Conservation (phyloP, 2,329 filamentous ascomycete species). For the Pochonia chlamydosporia region DNA sequence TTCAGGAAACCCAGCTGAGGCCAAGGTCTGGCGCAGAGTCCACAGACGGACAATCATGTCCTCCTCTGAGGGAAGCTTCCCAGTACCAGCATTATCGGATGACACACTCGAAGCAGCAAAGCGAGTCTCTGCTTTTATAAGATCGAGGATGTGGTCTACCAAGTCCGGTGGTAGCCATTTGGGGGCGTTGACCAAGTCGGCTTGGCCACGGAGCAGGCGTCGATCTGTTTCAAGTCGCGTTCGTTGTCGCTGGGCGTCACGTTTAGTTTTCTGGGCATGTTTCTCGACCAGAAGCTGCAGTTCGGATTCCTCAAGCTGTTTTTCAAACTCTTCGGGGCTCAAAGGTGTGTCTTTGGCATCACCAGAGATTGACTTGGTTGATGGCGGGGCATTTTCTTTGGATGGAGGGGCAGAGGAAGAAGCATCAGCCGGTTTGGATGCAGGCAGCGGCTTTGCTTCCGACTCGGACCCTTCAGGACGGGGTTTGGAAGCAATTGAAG, state of each 20-base stretch:
- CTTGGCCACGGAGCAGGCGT: slow-evolving; percentile 72
- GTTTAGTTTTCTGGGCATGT: slow-evolving; percentile 69
- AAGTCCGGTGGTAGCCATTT: slow-evolving; percentile 80
- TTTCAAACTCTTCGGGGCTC: slow-evolving; percentile 84
- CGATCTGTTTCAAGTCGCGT: slow-evolving; percentile 78
- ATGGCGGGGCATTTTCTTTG: slow-evolving; percentile 20
- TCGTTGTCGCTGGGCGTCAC: slow-evolving; percentile 72
- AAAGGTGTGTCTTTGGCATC: slow-evolving; percentile 41
- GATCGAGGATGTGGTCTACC: slow-evolving; percentile 68
- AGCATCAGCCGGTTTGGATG: slow-evolving; percentile 20
- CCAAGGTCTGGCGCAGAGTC: slow-evolving; percentile 72
- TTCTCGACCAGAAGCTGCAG: slow-evolving; percentile 85
- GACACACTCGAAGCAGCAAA: slow-evolving; percentile 47
- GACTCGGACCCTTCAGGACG: slow-evolving; percentile 52
- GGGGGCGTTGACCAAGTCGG: slow-evolving; percentile 63
- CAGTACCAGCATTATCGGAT: slow-evolving; percentile 36
- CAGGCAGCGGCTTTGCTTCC: slow-evolving; percentile 20
- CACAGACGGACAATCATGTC: slow-evolving; percentile 75
- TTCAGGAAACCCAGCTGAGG: slow-evolving; percentile 61
- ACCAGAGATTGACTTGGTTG: slow-evolving; percentile 10
- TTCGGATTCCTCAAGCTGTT: slow-evolving; percentile 83
- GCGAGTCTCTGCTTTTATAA: slow-evolving; percentile 62
- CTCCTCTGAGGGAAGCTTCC: slow-evolving; percentile 63
- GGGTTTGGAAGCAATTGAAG: slow-evolving; percentile 79
- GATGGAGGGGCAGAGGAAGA: slow-evolving; percentile 11